Percentiles rank a stretch among this genome's conserved stretches.
These are phyloP conservation scores for Sporothrix inflata DNA, from an alignment of 2,329 filamentous ascomycete genomes.

Conservation along the genomic window DNA sequence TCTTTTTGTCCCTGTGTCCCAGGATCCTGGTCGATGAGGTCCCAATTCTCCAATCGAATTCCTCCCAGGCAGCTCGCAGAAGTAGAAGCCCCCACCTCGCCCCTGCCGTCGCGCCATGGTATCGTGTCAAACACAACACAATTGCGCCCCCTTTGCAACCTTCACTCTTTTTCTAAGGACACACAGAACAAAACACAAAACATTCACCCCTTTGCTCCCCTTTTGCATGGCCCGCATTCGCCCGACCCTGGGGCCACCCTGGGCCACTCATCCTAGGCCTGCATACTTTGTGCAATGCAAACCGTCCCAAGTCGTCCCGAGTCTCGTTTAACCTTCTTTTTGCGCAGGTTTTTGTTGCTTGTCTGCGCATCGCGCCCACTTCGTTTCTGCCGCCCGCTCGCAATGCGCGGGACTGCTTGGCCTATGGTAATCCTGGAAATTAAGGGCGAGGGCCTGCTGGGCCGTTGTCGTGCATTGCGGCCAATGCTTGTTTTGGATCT, in stretches of 20 bases:
- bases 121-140: constrained; percentile 16
- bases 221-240: background rate
- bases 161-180: background rate
- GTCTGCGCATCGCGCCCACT: background rate
- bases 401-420: background rate
- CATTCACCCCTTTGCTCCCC: background rate
- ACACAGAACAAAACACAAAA: constrained; percentile 9
- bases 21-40: background rate
- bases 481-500: constrained; percentile 16
- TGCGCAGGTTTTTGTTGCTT: background rate
- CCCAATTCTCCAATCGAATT: constrained; percentile 5
- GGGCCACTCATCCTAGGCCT: background rate
- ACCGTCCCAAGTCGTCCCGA: constrained; percentile 9
- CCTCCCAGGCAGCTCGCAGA: background rate
- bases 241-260: background rate
- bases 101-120: constrained; percentile 24
- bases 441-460: background rate
- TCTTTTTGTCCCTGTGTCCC: background rate
- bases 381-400: background rate
- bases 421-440: background rate
- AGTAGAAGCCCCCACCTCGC: background rate
- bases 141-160: constrained; percentile 4
- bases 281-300: constrained; percentile 11
- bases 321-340: background rate
- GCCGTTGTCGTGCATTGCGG: background rate